Conservation (phyloP, 2,329 filamentous ascomycete species). For the Colletotrichum viniferum region DNA sequence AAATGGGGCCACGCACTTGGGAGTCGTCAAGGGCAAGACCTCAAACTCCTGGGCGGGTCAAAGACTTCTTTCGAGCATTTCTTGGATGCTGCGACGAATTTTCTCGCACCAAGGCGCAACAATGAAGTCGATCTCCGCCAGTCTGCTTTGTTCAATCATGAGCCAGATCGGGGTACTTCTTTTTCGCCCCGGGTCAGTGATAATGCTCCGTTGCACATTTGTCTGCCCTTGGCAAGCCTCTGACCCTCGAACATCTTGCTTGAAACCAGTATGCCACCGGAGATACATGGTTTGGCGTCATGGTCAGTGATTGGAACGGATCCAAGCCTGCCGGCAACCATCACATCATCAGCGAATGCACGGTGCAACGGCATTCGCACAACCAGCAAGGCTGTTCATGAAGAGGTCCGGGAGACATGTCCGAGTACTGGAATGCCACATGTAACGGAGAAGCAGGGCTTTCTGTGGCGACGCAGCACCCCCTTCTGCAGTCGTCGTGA, state of each 20-base stretch:
- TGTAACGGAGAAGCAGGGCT: neutral
- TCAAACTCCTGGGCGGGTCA: neutral
- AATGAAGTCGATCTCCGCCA: neutral
- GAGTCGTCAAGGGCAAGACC: neutral
- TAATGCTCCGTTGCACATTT: neutral
- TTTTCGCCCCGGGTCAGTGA: neutral
- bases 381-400: neutral
- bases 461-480: neutral
- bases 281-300: no score
- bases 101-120: neutral
- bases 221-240: neutral
- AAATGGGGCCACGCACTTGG: neutral
- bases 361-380: neutral
- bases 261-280: no score
- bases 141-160: no score
- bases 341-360: neutral
- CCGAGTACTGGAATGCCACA: neutral
- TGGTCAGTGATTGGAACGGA: no score
- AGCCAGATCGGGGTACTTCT: no score
- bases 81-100: neutral
- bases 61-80: neutral
- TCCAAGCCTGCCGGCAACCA: no score
- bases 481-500: neutral
- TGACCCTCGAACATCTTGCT: no score
- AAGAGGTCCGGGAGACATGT: neutral